These are phyloP conservation scores for Capsicum rhomboideum DNA, from an alignment of 257 asterid genomes.

Conservation along the genomic window DNA sequence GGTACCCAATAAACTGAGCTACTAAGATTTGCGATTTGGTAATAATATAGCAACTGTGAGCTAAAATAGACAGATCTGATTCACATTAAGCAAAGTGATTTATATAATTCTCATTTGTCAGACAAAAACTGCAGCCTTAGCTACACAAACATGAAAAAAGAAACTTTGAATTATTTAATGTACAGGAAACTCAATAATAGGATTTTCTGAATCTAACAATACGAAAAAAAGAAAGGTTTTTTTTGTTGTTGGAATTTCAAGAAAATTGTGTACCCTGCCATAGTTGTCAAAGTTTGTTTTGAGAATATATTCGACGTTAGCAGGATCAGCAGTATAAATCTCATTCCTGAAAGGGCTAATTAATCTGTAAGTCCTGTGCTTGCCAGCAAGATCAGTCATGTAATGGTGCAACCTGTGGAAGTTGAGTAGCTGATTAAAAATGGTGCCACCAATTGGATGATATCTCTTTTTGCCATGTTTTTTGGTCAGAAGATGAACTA, in stretches of 20 bases:
- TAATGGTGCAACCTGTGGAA: constrained; percentile 58
- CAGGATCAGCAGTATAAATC: constrained; percentile 58
- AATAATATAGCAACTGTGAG: not conserved
- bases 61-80: not conserved
- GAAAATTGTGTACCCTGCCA: constrained; percentile 37
- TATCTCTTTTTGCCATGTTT: constrained; percentile 26
- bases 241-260: not conserved
- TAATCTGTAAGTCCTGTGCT: constrained; percentile 49
- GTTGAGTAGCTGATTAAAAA: constrained; percentile 42
- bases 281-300: constrained; percentile 55
- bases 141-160: not conserved
- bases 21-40: no score
- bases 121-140: not conserved
- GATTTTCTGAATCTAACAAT: no score
- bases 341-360: constrained; percentile 42
- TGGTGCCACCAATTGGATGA: constrained; percentile 65
- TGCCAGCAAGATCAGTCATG: constrained; percentile 54
- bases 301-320: constrained; percentile 57
- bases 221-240: no score
- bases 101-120: not conserved
- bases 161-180: not conserved
- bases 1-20: no score
- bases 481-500: constrained; percentile 4
- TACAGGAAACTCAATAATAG: not conserved
- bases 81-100: not conserved